Evolutionary conservation across 2,329 filamentous ascomycete genomes (phyloP), one percentile per base, ranked within the genome.

Genomic region (Apiospora saccharicola): DNA sequence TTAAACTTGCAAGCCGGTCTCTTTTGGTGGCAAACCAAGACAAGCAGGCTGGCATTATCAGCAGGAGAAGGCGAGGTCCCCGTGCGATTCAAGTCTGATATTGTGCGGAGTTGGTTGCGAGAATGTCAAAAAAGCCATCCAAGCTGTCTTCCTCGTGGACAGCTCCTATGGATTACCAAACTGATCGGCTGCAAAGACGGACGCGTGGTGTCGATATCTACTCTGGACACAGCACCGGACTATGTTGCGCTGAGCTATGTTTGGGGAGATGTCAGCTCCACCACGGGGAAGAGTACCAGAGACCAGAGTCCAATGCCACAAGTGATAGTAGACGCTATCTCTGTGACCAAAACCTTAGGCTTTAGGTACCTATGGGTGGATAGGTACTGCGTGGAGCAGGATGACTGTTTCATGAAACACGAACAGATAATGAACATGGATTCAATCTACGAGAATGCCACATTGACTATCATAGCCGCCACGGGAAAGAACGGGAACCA

Each of bases 371-470:
- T 53, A 5, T 57, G 51, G 51, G 51, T 57, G 24, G 24, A 57
- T 30, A 30, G 51, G 13, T 57, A 30, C 14, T 57, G 51, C 24
- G 24, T 30, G 2, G 51, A 57, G 13, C 51, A 57, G 12, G 10
- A 57, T 4, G 51, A 57, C 24, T 1, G 13, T 2, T 1, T 0
- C 13, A 13, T 13, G 24, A 57, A 30, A 7, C 51, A 57, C 13
- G 51, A 57, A 13, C 51, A 57, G 51, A 57, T 57, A 13, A 57
- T 57, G 51, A 57, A 57, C 24, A 57, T 57, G 51, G 51, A 57
- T 13, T 57, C 51, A 0, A 57, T 57, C 2, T 57, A 57, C 13
- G 51, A 57, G 13, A 57, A 57, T 14, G 51, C 24, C 3, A 12
- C 51, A 24, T 14, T 57, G 10, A 57, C 51, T 1, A 57, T 57